Base-by-base conservation (phyloP, 495 filamentous ascomycete genomes). In the Lophiostoma macrostomum region DNA sequence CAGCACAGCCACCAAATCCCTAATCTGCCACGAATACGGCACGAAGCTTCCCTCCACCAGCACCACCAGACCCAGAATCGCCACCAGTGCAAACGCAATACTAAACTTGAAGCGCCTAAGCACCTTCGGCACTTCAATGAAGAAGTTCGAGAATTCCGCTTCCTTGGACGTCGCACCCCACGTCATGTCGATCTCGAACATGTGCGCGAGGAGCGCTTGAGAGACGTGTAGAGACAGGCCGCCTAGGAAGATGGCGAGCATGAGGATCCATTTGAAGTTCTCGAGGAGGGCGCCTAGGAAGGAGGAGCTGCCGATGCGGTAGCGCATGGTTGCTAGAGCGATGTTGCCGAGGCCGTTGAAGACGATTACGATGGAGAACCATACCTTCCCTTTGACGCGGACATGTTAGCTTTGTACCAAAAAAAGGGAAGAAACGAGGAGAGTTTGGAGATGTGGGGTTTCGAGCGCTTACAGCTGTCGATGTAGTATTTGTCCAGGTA, bases 141-240 rank as follows among this genome's bases (percentile, higher is more conserved):
- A 77, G 64, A 85, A 85, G 37, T 75, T 75, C 3, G 75, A 75
- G 36, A 80, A 70, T 55, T 81, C 80, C 16, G 76, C 67, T 64
- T 86, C 82, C 64, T 83, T 83, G 48, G 71, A 64, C 23, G 74
- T 77, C 3, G 74, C 69, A 39, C 74, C 74, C 74, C 74, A 77
- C 11, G 38, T 64, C 69, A 77, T 76, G 63, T 77, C 67, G 48
- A 77, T 70, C 51, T 62, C 45, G 64, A 77, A 72, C 64, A 77
- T 64, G 56, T 77, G 74, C 22, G 60, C 67, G 12, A 74, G 63
- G 3, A 77, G 46, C 5, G 74, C 74, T 44, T 75, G 73, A 35
- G 60, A 67, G 53, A 76, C 61, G 50, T 77, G 74, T 11, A 77
- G 53, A 2, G 71, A 74, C 46, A 77, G 56, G 23, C 74, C 74